phyloP scores from a whole-genome alignment of 2,329 filamentous ascomycete species.

The Aspergillus hortae region DNA sequence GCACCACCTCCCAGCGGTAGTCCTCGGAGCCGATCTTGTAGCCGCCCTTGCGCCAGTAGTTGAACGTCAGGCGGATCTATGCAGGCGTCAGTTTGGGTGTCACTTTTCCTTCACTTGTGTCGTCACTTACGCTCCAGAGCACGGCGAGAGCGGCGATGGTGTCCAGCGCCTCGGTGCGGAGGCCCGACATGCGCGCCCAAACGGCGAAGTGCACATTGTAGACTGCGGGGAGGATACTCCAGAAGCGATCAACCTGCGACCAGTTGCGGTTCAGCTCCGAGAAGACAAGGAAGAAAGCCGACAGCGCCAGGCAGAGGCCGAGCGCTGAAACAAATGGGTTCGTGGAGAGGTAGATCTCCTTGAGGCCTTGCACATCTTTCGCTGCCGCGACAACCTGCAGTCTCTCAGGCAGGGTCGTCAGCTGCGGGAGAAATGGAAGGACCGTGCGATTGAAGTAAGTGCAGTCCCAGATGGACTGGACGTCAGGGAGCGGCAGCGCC shows the following conservation, averaged over 20 bases:
- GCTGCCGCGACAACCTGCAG: conserved; percentile 59
- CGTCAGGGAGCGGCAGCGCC: conserved; percentile 62
- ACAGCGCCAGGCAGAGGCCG: conserved; percentile 67
- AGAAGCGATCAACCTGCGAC: conserved; percentile 91
- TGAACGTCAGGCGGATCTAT: conserved; percentile 79
- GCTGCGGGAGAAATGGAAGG: conserved; percentile 67
- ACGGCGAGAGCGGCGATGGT: conserved; percentile 66
- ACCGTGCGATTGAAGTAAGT: conserved; percentile 72
- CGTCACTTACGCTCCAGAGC: conserved; percentile 70
- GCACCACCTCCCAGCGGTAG: conserved; percentile 84
- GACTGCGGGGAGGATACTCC: conserved; percentile 83
- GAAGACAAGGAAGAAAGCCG: conserved; percentile 66
- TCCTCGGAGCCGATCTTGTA: conserved; percentile 88
- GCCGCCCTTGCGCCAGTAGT: conserved; percentile 94
- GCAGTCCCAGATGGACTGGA: conserved; percentile 69
- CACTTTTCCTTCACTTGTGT: neutral
- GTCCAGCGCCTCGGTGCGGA: conserved; percentile 69
- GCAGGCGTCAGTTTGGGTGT: conserved; percentile 16
- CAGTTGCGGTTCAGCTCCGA: conserved; percentile 91
- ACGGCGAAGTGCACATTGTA: conserved; percentile 79
- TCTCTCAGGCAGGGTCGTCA: conserved; percentile 66
- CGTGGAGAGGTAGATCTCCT: conserved; percentile 72
- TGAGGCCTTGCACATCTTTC: conserved; percentile 59
- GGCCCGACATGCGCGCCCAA: conserved; percentile 74
- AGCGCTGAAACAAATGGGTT: conserved; percentile 80